Conservation (phyloP, 495 filamentous ascomycete genomes). For the Jackrogersella multiformis region DNA sequence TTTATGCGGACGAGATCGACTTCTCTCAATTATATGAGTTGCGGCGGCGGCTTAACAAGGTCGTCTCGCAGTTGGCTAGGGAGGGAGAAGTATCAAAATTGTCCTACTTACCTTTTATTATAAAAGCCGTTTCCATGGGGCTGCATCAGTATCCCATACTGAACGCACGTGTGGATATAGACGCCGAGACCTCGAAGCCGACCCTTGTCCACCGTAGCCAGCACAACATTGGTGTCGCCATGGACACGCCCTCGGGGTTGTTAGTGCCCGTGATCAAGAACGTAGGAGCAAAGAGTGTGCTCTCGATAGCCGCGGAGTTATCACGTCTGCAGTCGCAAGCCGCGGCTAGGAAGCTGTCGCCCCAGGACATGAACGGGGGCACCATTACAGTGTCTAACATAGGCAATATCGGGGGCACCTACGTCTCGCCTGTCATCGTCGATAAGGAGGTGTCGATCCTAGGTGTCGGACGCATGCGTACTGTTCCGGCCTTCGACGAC, state of each 20-base stretch:
- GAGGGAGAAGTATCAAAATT: conserved; percentile 65
- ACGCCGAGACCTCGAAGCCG: conserved; percentile 61
- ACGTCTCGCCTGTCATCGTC: conserved; percentile 90
- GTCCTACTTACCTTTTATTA: conserved; percentile 90
- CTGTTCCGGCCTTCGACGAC: conserved; percentile 74
- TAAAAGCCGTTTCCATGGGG: conserved; percentile 91
- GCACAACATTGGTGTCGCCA: conserved; percentile 96
- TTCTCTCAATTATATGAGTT: conserved; percentile 75
- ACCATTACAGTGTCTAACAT: conserved; percentile 98
- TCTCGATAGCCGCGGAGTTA: conserved; percentile 80
- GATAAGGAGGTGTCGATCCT: conserved; percentile 90
- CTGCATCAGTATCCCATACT: conserved; percentile 83
- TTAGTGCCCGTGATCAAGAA: conserved; percentile 95
- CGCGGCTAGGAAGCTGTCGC: conserved; percentile 73
- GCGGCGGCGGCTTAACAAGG: conserved; percentile 72
- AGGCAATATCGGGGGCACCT: conserved; percentile 94
- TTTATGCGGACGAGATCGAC: conserved; percentile 88
- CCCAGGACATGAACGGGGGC: conserved; percentile 81
- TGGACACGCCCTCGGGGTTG: conserved; percentile 91
- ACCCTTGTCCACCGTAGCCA: conserved; percentile 76
- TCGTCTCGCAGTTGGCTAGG: conserved; percentile 52
- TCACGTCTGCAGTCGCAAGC: conserved; percentile 76
- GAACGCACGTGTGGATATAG: conserved; percentile 80
- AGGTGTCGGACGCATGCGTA: conserved; percentile 82
- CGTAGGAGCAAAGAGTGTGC: conserved; percentile 75